Evolutionary conservation across 2,329 filamentous ascomycete genomes (phyloP), one percentile per base, ranked within the genome.

Genomic region (Exutisphaerella laricina): DNA sequence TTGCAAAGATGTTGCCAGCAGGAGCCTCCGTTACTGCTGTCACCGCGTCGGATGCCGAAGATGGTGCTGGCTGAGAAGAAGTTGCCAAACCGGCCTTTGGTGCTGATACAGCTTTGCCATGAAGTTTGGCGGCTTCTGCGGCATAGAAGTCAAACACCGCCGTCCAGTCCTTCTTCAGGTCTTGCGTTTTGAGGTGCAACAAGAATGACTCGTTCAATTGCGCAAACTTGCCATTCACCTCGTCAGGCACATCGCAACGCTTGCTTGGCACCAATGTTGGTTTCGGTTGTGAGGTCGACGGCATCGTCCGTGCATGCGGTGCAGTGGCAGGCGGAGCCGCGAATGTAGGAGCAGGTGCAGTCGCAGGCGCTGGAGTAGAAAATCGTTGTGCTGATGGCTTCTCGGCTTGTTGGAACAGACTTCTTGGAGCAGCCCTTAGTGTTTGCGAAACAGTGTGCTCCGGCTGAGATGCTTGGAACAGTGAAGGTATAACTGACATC

Each of bases 161-260:
- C 18, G 49, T 59, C 54, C 55, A 60, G 45, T 63, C 60, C 22
- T 48, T 38, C n/a, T 39, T 50, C 3, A 43, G 26, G 39, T 58
- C 50, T 33, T 55, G 49, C 7, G 32, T 49, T 20, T 46, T 49
- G 17, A 63, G 33, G 28, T 61, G 57, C 10, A 40, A 43, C n/a
- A 58, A 20, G 5, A 62, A 13, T 12, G 49, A 56, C 21, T 58
- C 48, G 42, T 63, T 63, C 10, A 63, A 49, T 16, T 43, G 18
- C 30, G 49, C 50, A 41, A 61, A 50, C 28, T 22, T 46, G n/a
- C 14, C 26, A 13, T 33, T 42, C 43, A 40, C 49, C 20, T 30
- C 28, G 13, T 29, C 18, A 28, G 40, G 29, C 37, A 43, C 18
- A 23, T 35, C 13, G 33, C 33, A 12, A 7, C 20, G 17, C 12